Conservation (phyloP, 306 rosid species). For the Quercus gilva region DNA sequence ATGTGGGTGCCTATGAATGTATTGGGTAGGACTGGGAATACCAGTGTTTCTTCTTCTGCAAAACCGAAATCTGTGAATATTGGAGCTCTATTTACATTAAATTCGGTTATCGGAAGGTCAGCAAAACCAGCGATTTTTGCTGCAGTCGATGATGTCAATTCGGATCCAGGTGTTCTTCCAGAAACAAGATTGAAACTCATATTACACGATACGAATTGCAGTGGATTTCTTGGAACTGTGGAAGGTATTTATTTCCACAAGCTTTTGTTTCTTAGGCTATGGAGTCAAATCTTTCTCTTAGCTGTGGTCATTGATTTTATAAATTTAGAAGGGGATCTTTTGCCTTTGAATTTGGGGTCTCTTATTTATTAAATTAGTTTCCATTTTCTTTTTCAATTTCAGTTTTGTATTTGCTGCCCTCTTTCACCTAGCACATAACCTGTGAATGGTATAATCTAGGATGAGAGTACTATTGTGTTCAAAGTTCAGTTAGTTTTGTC, state of each 20-base stretch:
- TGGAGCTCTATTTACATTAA: constrained; percentile 56
- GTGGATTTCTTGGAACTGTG: constrained; percentile 63
- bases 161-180: constrained; percentile 48
- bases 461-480: background rate
- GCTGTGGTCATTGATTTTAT: background rate
- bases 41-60: constrained; percentile 28
- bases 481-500: background rate
- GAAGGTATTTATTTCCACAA: constrained; percentile 53
- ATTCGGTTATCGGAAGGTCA: constrained; percentile 65
- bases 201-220: constrained; percentile 60
- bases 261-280: constrained; percentile 4
- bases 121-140: constrained; percentile 55
- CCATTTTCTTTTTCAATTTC: background rate
- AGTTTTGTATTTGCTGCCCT: background rate
- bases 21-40: constrained; percentile 43
- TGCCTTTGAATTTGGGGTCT: constrained; percentile 5
- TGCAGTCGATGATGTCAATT: constrained; percentile 58
- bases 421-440: background rate
- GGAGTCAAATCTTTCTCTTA: background rate
- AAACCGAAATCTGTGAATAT: constrained; percentile 51
- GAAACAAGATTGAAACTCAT: constrained; percentile 34
- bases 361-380: background rate
- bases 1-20: constrained; percentile 48
- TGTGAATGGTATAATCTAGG: background rate
- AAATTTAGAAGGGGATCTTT: background rate